These are phyloP conservation scores for Phyllosticta capitalensis DNA, from an alignment of 2,329 filamentous ascomycete genomes.

Conservation along the genomic window DNA sequence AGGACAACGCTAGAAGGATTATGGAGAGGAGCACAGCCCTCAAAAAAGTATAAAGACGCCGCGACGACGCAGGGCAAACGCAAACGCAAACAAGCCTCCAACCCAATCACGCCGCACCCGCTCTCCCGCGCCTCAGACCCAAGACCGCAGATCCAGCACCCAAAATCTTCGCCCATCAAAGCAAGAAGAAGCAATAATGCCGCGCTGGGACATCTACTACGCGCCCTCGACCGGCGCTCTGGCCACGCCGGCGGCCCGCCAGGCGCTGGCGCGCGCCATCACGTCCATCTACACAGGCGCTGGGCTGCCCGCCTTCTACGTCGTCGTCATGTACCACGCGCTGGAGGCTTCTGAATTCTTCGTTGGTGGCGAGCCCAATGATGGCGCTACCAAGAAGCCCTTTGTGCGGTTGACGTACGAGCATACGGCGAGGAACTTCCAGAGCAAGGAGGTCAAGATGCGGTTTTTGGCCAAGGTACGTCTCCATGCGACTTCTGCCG, in stretches of 20 bases:
- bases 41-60: background rate
- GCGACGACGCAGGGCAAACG: background rate
- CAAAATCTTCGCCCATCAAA: background rate
- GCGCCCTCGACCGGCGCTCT: slow-evolving; percentile 15
- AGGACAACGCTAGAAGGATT: background rate
- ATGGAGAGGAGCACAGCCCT: background rate
- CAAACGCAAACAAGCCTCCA: background rate
- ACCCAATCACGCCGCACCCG: background rate
- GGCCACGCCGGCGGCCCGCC: background rate
- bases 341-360: slow-evolving; percentile 19
- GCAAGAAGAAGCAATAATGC: slow-evolving; percentile 23
- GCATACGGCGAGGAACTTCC: background rate
- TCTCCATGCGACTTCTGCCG: background rate
- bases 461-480: background rate
- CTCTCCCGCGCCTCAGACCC: background rate
- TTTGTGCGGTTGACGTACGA: slow-evolving; percentile 2
- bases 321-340: slow-evolving; percentile 32
- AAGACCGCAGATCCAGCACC: background rate
- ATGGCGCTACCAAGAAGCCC: background rate
- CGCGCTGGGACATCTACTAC: slow-evolving; percentile 37
- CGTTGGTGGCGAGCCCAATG: slow-evolving; percentile 20
- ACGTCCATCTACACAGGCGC: slow-evolving; percentile 32
- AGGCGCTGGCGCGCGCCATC: slow-evolving; percentile 25
- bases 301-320: slow-evolving; percentile 36
- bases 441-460: background rate